Conservation (phyloP, 495 filamentous ascomycete genomes). For the Elasticomyces elasticus region DNA sequence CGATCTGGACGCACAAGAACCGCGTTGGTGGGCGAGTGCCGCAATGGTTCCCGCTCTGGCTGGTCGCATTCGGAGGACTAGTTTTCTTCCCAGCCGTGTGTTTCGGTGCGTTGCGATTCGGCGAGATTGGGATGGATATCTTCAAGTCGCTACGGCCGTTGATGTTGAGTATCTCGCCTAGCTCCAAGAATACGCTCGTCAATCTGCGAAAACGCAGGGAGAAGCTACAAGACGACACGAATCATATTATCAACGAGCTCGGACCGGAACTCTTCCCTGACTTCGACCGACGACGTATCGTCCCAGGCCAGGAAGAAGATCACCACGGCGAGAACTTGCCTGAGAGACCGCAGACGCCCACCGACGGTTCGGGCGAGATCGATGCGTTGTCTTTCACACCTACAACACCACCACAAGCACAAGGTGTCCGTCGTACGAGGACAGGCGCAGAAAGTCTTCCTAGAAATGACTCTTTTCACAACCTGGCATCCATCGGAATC, state of each 20-base stretch:
- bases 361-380: conserved; percentile 5
- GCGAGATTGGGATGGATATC: conserved; percentile 97
- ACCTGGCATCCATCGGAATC: conserved; percentile 74
- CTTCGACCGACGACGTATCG: conserved; percentile 74
- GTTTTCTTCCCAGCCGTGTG: conserved; percentile 80
- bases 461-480: conserved; percentile 83
- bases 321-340: conserved; percentile 30
- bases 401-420: neutral
- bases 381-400: conserved; percentile 7
- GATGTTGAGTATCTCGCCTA: conserved; percentile 76
- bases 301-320: conserved; percentile 45
- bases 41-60: conserved; percentile 68
- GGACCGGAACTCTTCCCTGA: conserved; percentile 96
- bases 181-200: conserved; percentile 71
- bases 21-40: conserved; percentile 71
- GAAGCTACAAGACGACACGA: conserved; percentile 70
- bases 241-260: conserved; percentile 83
- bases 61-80: conserved; percentile 60
- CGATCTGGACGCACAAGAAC: conserved; percentile 69
- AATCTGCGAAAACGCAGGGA: conserved; percentile 65
- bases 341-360: conserved; percentile 17
- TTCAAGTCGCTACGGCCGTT: conserved; percentile 87
- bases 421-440: neutral
- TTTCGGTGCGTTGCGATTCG: conserved; percentile 88
- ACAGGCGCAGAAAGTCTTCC: conserved; percentile 47